Evolutionary conservation across 305 asterid species (phyloP), one percentile per base, ranked within the genome.

Genomic region (Fraxinus baroniana): DNA sequence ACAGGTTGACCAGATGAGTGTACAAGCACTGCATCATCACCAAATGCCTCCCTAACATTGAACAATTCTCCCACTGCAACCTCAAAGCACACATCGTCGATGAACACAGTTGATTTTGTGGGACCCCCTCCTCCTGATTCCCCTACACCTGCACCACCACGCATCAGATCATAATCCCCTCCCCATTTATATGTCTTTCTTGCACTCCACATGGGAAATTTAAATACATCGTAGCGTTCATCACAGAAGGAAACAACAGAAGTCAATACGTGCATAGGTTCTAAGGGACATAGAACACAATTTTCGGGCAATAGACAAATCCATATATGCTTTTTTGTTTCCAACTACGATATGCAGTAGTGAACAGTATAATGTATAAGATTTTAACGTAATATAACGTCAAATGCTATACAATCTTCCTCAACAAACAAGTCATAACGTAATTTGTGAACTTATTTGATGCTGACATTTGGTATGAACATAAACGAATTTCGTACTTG

Each of bases 41-140:
- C 98, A 20, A 96, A 96, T 22, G 93, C 93, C 77, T 93, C 98
- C 57, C 91, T 86, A 57, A 97, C 97, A 37, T 90, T 92, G 78
- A 97, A 91, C 20, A 92, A 91, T 18, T 70, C 76, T 70, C 91
- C 94, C 9, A 20, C 36, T 24, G 95, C 92, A 55, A 94, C 97
- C 90, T 97, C 98, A 39, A 94, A 91, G 83, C 97, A 94, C 62
- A 94, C 95, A 39, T 94, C 99, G 84, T 94, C 92, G 83, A 97
- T 92, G 84, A 93, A 94, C 85, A 94, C 98, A 68, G 93, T 93
- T 57, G 94, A 87, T 83, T 84, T 93, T 1, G 88, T 83, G 8
- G 93, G 89, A 7, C 87, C 89, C 13, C 17, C 32, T 64, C 33
- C 75, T 70, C 44, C 76, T 32, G 79, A 20, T 36, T 81, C 91